Base-by-base conservation (phyloP, 495 filamentous ascomycete genomes). In the Xylaria venustula region DNA sequence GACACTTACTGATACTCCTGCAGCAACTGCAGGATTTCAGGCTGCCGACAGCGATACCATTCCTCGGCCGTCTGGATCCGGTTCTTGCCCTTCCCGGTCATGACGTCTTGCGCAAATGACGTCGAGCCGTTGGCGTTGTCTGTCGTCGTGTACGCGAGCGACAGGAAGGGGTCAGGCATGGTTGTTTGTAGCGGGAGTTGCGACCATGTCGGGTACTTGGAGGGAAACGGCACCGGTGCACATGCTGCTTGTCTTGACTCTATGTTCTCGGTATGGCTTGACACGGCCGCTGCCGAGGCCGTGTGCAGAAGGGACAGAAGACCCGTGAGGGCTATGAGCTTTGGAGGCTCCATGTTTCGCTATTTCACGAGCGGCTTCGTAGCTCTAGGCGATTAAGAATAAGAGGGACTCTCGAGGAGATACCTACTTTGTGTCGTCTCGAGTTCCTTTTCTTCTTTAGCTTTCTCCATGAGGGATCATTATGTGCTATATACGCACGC, bases 1-100 rank as follows among this genome's bases (percentile, higher is more conserved):
- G 19, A 0, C 15, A 61, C 66, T 47, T 46, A 69, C 71, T 83
- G 80, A 69, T 83, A 82, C 54, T 84, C 78, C 56, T 83, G 78
- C 22, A 84, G 67, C 66, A 83, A 60, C 63, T 78, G 75, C 28
- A 83, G 11, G 62, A 84, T 80, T 68, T 83, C 79, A 9, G 79
- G 81, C 67, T 80, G 79, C 7, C 77, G 75, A 63, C 80, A 84
- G 51, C 70, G 64, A 68, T 79, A 80, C 79, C 79, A 83, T 60
- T 82, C 75, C 23, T 81, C 76, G 20, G 69, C 68, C 7, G 77
- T 76, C 61, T 73, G 61, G 51, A 82, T 72, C 40, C 79, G 70
- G 63, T 76, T 71, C 62, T 75, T 71, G 1, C 70, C 77, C 62
- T 72, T 72, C 25, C 75, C 74, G 0, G 54, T 45, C 68, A 73